Base-by-base conservation (phyloP, 2,329 filamentous ascomycete genomes). In the Phoma sp. region DNA sequence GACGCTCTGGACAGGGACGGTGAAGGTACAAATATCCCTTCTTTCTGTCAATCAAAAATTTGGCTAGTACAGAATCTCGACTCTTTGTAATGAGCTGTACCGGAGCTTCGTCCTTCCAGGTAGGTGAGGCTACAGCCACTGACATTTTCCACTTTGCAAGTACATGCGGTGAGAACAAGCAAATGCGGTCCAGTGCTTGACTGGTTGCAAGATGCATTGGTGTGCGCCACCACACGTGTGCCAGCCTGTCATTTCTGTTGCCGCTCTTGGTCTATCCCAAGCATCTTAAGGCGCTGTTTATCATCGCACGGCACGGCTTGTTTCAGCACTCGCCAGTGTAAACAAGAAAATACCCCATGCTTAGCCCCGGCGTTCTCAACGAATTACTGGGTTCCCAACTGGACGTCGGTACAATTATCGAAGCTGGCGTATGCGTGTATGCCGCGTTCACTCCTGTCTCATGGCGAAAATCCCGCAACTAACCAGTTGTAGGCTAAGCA, bases 401-500 rank as follows among this genome's bases (percentile, higher is more conserved):
- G 40, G 21, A 26, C 17, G 29, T 23, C 34, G 34, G 40, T 46
- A 34, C 34, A 2, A 15, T 26, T 33, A 33, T 45, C 26, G 26
- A 9, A 20, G 33, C 25, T n/a, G 29, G 15, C 46, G 29, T 28
- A 46, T 46, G 48, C 34, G 12, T 28, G 21, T 28, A 40, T 52
- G 40, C 48, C 33, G 48, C 48, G 28, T 46, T 12, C 29, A 33
- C 18, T 18, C 14, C 26, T 39, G 34, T 34, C 33, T 46, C 17
- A 40, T 11, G 5, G 39, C 34, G 28, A 45, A 52, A 52, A 52
- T 52, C 48, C 34, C 48, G 34, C 48, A 52, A 28, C 48, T 52
- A 52, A 46, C 48, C 42, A 52, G 15, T 46, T 52, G 32, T 42
- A 45, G 48, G 36, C 21, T 26, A 26, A 52, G 25, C 39, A 34